Evolutionary conservation across 805 yeast species (phyloP).

Genomic region (Jamesozyma gamospora): DNA sequence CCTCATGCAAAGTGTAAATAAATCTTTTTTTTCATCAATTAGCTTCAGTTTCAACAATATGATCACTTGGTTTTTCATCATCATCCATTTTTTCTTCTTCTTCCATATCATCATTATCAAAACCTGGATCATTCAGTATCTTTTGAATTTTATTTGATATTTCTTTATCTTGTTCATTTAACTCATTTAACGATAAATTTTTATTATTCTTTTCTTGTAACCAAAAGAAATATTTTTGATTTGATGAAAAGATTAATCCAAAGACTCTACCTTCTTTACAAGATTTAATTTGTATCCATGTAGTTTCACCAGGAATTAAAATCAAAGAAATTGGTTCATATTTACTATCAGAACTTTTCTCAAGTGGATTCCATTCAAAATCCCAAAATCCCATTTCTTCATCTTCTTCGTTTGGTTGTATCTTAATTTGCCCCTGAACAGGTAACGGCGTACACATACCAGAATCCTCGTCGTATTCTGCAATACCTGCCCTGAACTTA

Average conservation of each 20-base stretch:
- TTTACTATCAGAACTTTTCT: conserved; percentile 20
- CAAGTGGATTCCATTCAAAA: conserved; percentile 27
- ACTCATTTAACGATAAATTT: conserved; percentile 35
- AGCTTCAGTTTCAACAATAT: conserved; percentile 1
- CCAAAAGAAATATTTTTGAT: conserved; percentile 54
- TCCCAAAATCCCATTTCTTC: conserved; percentile 28
- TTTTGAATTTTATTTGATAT: conserved; percentile 42
- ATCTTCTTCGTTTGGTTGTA: conserved; percentile 25
- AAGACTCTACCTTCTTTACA: conserved; percentile 72
- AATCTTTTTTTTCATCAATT: conserved; percentile 8
- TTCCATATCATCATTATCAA: conserved; percentile 11
- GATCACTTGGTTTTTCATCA: conserved; percentile 12
- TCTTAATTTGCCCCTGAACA: conserved; percentile 38
- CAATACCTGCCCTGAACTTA: conserved; percentile 56
- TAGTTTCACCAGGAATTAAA: conserved; percentile 77
- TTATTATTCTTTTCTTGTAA: conserved; percentile 59
- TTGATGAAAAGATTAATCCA: conserved; percentile 57
- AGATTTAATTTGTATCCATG: conserved; percentile 58
- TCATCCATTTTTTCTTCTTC: conserved; percentile 7
- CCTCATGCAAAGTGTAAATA: no score
- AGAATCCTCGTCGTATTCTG: conserved; percentile 46
- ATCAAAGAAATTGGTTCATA: conserved; percentile 36
- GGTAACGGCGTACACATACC: conserved; percentile 48
- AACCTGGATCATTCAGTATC: conserved; percentile 32
- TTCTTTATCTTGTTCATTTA: conserved; percentile 48